Evolutionary conservation across 1,139 yeast genomes (phyloP).

Genomic region (Sugiyamaella pinicola): DNA sequence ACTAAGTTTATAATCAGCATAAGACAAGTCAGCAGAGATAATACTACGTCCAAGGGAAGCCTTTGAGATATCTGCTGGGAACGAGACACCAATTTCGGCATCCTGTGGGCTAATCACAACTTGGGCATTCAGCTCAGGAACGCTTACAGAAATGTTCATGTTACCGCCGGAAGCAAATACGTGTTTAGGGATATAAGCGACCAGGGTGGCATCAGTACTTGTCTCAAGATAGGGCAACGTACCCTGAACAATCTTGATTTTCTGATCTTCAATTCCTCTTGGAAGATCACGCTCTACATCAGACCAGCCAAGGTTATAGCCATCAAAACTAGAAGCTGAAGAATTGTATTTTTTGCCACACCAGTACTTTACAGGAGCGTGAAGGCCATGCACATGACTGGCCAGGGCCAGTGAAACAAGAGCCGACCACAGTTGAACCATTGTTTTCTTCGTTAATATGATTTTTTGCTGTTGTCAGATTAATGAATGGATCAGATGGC

Average conservation of each 20-base stretch:
- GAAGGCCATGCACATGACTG: constrained; percentile 6
- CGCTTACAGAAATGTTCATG: constrained; percentile 22
- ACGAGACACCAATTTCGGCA: constrained; percentile 22
- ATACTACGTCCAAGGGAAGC: constrained; percentile 17
- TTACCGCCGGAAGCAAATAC: constrained; percentile 14
- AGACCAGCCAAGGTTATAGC: constrained; percentile 23
- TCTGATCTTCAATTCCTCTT: constrained; percentile 19
- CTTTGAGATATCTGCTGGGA: constrained; percentile 21
- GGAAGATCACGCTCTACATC: constrained; percentile 22
- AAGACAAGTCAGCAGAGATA: constrained; percentile 21
- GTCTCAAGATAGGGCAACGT: constrained; percentile 21
- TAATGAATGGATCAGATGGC: background rate
- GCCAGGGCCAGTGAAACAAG: background rate
- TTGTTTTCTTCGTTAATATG: background rate
- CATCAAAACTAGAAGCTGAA: constrained; percentile 21
- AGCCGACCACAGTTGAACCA: background rate
- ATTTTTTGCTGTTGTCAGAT: background rate
- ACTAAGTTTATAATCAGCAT: constrained; percentile 16
- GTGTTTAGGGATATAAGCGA: constrained; percentile 22
- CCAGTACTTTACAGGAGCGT: constrained; percentile 24
- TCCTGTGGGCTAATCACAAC: constrained; percentile 17
- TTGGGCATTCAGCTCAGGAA: constrained; percentile 22
- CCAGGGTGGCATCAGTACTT: constrained; percentile 16
- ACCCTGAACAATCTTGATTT: constrained; percentile 23
- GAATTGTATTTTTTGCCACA: constrained; percentile 26